Evolutionary conservation across 2,329 filamentous ascomycete species (phyloP).

Genomic region (Arthrinium phaeospermum): DNA sequence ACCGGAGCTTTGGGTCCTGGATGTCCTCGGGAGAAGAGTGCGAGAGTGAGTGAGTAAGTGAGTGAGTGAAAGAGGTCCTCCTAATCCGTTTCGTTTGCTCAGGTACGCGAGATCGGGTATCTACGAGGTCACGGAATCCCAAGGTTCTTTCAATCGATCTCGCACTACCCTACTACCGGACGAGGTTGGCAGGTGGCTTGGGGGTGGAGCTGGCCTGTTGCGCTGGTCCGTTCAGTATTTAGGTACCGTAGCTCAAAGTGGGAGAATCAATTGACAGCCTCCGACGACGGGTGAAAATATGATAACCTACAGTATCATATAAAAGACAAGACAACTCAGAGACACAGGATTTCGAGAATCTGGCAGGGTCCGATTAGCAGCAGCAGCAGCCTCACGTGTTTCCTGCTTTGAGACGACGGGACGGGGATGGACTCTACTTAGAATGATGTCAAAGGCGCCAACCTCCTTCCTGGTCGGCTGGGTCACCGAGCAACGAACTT

Average conservation of each 20-base stretch:
- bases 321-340: neutral
- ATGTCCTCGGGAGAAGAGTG: neutral
- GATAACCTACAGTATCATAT: too few species aligned
- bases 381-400: neutral
- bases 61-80: neutral
- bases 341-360: neutral
- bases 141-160: neutral
- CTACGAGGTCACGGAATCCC: neutral
- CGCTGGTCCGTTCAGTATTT: neutral
- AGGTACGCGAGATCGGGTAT: slow-evolving; percentile 2
- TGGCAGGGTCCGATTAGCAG: neutral
- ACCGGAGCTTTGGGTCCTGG: neutral
- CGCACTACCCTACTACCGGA: slow-evolving; percentile 5
- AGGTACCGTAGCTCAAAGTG: neutral
- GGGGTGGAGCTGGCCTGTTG: neutral
- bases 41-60: neutral
- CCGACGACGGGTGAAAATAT: neutral
- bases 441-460: slow-evolving; percentile 9
- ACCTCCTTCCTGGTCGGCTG: slow-evolving; percentile 6
- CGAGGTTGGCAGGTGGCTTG: slow-evolving; percentile 12
- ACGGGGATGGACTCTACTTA: neutral
- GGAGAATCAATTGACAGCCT: neutral
- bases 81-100: neutral
- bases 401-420: neutral
- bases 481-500: slow-evolving; percentile 9